A percentile compares a stretch with the other conserved stretches of the same genome.
Evolutionary conservation across 345 rosid genomes (phyloP).

Genomic region (Heritiera littoralis): DNA sequence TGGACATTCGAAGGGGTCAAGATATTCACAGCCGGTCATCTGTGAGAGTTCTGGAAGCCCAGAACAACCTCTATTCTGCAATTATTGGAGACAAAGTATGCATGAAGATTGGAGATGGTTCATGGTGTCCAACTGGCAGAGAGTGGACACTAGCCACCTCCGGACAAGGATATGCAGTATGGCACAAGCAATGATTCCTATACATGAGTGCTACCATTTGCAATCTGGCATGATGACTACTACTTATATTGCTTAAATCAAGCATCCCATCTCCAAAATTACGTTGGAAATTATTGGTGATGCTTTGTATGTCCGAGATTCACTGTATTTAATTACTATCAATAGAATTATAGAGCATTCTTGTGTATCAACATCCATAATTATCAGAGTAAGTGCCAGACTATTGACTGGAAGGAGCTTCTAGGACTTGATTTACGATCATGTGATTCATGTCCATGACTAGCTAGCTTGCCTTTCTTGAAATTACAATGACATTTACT

Average conservation of each 20-base stretch:
- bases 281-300: no score
- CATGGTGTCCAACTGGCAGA: slow-evolving; percentile 82
- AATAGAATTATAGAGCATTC: no score
- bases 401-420: no score
- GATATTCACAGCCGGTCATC: slow-evolving; percentile 73
- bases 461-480: no score
- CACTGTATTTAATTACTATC: no score
- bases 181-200: slow-evolving; percentile 2
- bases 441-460: no score
- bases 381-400: no score
- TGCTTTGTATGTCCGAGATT: not conserved
- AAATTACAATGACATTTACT: no score
- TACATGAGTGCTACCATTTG: not conserved
- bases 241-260: not conserved
- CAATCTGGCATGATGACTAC: not conserved
- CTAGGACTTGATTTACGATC: no score
- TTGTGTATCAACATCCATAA: no score
- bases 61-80: slow-evolving; percentile 72
- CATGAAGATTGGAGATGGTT: slow-evolving; percentile 87
- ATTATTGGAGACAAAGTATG: slow-evolving; percentile 71
- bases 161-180: slow-evolving; percentile 54
- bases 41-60: slow-evolving; percentile 58
- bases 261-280: not conserved
- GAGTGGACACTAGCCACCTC: slow-evolving; percentile 77
- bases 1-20: slow-evolving; percentile 57